Conservation (phyloP, 2,329 filamentous ascomycete genomes). For the Fusarium kyushuense region DNA sequence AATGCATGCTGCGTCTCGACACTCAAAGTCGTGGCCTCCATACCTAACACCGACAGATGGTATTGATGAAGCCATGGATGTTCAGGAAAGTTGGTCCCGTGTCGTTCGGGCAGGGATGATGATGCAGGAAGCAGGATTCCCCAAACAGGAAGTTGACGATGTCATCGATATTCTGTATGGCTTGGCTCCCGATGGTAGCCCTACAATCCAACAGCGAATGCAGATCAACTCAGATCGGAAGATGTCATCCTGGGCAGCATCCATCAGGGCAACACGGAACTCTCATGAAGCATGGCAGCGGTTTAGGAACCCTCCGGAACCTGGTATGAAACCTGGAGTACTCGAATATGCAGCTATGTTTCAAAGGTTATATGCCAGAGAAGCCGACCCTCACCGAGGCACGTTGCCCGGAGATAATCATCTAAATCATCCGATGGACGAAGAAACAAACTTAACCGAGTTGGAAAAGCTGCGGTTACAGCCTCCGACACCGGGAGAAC, state of each 20-base stretch:
- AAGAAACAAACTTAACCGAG: conserved; percentile 67
- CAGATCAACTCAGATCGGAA: conserved; percentile 32
- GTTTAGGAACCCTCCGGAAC: conserved; percentile 56
- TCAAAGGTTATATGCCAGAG: conserved; percentile 61
- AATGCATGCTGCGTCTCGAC: conserved; percentile 60
- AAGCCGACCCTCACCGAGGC: conserved; percentile 43
- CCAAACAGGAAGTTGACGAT: conserved; percentile 59
- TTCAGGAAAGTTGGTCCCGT: conserved; percentile 66
- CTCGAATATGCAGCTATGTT: conserved; percentile 71
- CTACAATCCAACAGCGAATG: conserved; percentile 65
- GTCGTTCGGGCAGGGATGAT: conserved; percentile 65
- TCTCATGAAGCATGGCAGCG: conserved; percentile 70
- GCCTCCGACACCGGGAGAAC: conserved; percentile 68
- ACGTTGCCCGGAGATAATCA: conserved; percentile 71
- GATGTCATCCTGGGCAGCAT: conserved; percentile 64
- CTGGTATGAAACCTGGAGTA: conserved; percentile 52
- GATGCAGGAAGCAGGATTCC: conserved; percentile 69
- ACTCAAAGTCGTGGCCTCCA: conserved; percentile 69
- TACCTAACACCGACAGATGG: conserved; percentile 69
- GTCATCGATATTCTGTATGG: conserved; percentile 67
- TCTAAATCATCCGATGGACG: conserved; percentile 57
- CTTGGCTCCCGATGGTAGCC: conserved; percentile 61
- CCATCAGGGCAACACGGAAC: conserved; percentile 70
- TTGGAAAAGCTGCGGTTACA: conserved; percentile 72
- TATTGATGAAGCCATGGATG: conserved; percentile 66